Base-by-base conservation (phyloP, 805 yeast genomes). In the Saccharomycopsis javanensis region DNA sequence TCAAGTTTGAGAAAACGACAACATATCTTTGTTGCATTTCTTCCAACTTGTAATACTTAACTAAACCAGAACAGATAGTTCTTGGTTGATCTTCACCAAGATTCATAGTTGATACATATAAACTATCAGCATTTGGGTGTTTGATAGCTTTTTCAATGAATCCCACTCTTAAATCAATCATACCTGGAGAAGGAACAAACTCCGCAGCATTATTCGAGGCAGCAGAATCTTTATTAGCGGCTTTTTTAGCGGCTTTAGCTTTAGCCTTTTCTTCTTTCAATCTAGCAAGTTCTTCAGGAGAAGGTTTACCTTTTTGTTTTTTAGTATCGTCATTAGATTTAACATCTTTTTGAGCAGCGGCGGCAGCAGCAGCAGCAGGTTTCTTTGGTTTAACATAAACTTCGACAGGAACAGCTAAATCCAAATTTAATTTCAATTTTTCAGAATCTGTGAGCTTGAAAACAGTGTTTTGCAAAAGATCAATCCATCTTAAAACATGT, bases 111-210 rank as follows among this genome's bases (percentile, higher is more conserved):
- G 98, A 94, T 57, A 94, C 96, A 71, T 94, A 94, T 66, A 94
- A 78, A 1, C 96, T 79, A 73, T 94, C 99, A 35, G 99, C 99
- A 71, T 94, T 92, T 62, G 99, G 99, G 75, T 94, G 99, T 72
- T 88, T 88, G 68, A 88, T 78, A 55, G 97, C 97, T 76, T 95
- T 94, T 75, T 92, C 90, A 68, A 94, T 94, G 78, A 85, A 89
- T 55, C 99, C 99, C 61, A 94, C 97, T 69, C 96, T 83, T 73
- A 94, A 82, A 69, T 91, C 97, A 68, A 94, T 82, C 78, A 84
- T 75, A 18, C 96, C 80, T 58, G 98, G 97, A 64, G 92, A 85
- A 56, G 87, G 85, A 34, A 77, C 84, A 58, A 75, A 80, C 50
- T 67, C 73, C 55, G 72, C 72, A 51, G 68, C 68, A 62, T 68